phyloP scores from a whole-genome alignment of 1,139 yeast genomes.

The Spathaspora sp. region DNA sequence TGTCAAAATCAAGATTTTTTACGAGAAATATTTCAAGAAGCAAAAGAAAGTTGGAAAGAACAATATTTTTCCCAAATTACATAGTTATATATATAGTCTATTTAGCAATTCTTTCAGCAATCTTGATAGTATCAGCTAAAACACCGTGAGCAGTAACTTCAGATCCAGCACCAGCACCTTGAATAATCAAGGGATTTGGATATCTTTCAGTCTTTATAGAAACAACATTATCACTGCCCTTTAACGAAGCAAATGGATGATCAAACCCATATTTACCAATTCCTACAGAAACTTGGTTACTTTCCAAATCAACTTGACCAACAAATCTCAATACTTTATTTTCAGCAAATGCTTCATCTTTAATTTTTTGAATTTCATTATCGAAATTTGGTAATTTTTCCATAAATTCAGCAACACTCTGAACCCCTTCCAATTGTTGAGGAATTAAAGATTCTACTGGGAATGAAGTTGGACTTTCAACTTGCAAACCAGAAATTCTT shows the following conservation, averaged over 20 bases:
- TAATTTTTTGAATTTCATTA: constrained; percentile 69
- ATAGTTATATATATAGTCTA: constrained; percentile 11
- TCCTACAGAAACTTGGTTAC: constrained; percentile 74
- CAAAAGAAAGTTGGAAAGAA: constrained; percentile 48
- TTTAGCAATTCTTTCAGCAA: constrained; percentile 76
- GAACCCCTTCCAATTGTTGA: constrained; percentile 71
- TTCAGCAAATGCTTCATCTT: constrained; percentile 78
- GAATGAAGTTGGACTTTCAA: constrained; percentile 92
- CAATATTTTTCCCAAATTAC: constrained; percentile 18
- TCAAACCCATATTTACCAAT: constrained; percentile 80
- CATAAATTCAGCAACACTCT: constrained; percentile 76
- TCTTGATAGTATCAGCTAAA: constrained; percentile 85
- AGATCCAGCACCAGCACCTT: constrained; percentile 99
- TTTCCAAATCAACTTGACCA: constrained; percentile 80
- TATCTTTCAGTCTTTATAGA: constrained; percentile 90
- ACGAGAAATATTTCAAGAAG: constrained; percentile 56
- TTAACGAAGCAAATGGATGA: constrained; percentile 93
- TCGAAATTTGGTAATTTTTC: constrained; percentile 81
- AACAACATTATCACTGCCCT: constrained; percentile 95
- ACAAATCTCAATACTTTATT: constrained; percentile 90
- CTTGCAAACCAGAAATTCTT: constrained; percentile 82
- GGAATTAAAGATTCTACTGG: constrained; percentile 95
- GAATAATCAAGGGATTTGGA: constrained; percentile 87
- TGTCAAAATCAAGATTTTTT: constrained; percentile 55
- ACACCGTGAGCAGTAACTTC: constrained; percentile 99